Evolutionary conservation across 768 basidiomycete genomes (phyloP).

Genomic region (Termitomyces sp.): DNA sequence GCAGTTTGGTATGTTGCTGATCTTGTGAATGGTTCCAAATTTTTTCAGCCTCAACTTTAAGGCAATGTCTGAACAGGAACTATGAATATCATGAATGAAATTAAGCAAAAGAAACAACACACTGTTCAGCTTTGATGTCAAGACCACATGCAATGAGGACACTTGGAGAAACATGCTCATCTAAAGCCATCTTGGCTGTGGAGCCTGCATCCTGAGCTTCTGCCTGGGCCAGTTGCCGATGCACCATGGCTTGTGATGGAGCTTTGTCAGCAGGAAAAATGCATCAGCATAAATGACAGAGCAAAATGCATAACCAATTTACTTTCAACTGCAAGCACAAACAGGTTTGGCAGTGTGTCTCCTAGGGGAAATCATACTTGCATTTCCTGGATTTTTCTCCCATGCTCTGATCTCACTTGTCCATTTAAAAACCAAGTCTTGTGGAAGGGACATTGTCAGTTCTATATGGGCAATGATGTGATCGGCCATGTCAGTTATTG

Average conservation of each 20-base stretch:
- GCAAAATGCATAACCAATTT: not conserved
- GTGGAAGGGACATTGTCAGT: not conserved
- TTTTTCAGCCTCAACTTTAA: not conserved
- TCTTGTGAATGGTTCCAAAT: conserved; percentile 6
- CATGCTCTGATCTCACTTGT: conserved; percentile 4
- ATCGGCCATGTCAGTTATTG: not conserved
- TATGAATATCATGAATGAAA: not conserved
- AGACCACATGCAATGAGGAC: not conserved
- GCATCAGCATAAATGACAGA: not conserved
- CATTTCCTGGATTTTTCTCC: conserved; percentile 1
- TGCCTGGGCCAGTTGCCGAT: not conserved
- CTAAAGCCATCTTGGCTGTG: not conserved
- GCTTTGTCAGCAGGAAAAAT: no score
- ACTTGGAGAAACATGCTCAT: conserved; percentile 9
- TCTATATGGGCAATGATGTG: conserved; percentile 1
- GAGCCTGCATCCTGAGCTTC: conserved; percentile 6
- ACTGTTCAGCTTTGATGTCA: not conserved
- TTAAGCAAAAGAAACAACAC: not conserved
- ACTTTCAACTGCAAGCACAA: conserved; percentile 1
- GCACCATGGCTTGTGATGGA: not conserved
- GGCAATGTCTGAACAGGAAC: not conserved
- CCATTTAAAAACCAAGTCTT: not conserved
- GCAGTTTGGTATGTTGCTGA: conserved; percentile 5
- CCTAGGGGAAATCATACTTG: no score
- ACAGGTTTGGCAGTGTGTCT: not conserved